Base-by-base conservation (phyloP, 176 grass and related monocot genomes). In the Phoenix roebelenii region DNA sequence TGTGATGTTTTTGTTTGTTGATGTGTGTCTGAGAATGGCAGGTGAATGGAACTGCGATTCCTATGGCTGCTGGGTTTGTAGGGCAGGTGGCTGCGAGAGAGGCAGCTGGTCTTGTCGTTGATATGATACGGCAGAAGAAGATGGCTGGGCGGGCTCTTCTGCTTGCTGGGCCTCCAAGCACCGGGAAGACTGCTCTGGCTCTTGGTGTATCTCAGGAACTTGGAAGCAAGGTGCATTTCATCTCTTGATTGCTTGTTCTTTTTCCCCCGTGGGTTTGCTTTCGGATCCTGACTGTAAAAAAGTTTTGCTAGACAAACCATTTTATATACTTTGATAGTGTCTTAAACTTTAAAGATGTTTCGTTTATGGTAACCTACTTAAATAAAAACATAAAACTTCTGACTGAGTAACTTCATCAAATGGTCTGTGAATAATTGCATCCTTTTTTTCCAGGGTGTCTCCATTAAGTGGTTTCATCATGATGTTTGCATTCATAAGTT, bases 111-210 rank as follows among this genome's bases (percentile, higher is more conserved):
- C 66, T 98, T 54, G 60, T 78, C 12, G 84, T 85, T 53, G 93
- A 98, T 60, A 98, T 98, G 93, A 85, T 98, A 52, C 82, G 87
- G 25, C 87, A 85, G 78, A 92, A 92, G 81, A 92, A 98, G 59
- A 98, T 98, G 93, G 87, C 93, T 25, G 93, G 93, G 49, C 69
- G 87, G 20, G 87, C 93, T 3, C 63, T 92, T 70, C 84, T 98
- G 5, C 73, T 98, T 24, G 87, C 87, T 5, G 87, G 93, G 7
- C 93, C 93, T 6, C 93, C 84, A 3, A 79, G 87, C 66, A 98
- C 87, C 1, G 93, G 93, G 2, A 98, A 98, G 72, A 98, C 93
- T 16, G 93, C 81, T 5, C 79, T 92, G 23, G 84, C 87, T 17
- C 87, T 98, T 5, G 93, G 93, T 57, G 76, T 98, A 17, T 77